phyloP scores from a whole-genome alignment of 2,329 filamentous ascomycete genomes.

The Ophiostoma sp. region DNA sequence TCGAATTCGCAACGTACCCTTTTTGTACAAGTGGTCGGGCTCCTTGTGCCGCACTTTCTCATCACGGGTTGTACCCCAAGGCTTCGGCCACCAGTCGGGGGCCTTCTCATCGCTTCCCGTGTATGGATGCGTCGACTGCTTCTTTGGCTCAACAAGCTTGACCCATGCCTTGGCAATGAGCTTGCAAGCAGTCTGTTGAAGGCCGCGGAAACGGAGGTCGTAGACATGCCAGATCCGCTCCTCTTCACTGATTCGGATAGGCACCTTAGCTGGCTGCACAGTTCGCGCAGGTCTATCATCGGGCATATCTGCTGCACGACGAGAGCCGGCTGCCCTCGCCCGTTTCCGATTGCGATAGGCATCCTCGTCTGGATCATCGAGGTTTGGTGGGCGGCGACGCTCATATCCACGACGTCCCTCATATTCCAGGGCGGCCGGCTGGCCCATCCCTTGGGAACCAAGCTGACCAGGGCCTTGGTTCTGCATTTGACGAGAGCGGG shows the following conservation, averaged over 20 bases:
- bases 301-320: constrained; percentile 36
- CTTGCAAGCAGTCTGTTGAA: constrained; percentile 68
- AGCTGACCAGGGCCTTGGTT: constrained; percentile 10
- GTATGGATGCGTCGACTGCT: constrained; percentile 70
- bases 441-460: constrained; percentile 11
- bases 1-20: constrained; percentile 44
- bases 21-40: constrained; percentile 66
- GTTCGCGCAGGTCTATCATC: constrained; percentile 39
- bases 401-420: constrained; percentile 29
- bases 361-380: constrained; percentile 31
- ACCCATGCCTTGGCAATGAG: constrained; percentile 70
- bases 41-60: constrained; percentile 62
- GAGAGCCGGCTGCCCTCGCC: constrained; percentile 30
- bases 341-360: constrained; percentile 37
- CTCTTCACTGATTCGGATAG: constrained; percentile 50
- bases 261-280: constrained; percentile 35
- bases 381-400: constrained; percentile 28
- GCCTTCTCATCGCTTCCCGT: constrained; percentile 57
- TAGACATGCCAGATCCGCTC: constrained; percentile 56
- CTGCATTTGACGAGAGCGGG: constrained; percentile 17
- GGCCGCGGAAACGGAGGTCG: constrained; percentile 54
- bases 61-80: constrained; percentile 46
- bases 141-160: constrained; percentile 69
- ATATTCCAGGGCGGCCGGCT: constrained; percentile 23
- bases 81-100: constrained; percentile 62